A percentile compares a stretch with the other conserved stretches of the same genome.
Evolutionary conservation across 441 rosid species (phyloP).

Genomic region (Erodium moschatum): DNA sequence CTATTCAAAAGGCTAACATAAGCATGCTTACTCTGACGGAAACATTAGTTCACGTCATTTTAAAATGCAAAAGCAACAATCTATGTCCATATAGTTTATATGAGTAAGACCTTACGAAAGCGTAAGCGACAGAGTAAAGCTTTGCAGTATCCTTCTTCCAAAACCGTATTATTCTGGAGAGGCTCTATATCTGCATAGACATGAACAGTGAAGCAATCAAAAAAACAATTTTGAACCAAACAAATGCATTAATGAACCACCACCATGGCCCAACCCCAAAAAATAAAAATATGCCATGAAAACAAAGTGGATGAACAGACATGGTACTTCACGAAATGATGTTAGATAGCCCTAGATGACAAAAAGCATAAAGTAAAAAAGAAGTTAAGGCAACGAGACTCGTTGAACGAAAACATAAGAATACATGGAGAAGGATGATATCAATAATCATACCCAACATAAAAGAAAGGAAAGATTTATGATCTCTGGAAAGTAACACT

Average conservation of each 20-base stretch:
- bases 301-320: not conserved
- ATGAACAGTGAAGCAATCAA: not conserved
- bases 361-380: not conserved
- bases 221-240: not conserved
- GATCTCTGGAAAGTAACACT: not conserved
- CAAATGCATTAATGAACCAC: not conserved
- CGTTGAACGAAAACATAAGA: not conserved
- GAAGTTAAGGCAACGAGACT: not conserved
- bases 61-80: not conserved
- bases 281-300: not conserved
- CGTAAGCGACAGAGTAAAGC: slow-evolving; percentile 87
- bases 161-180: slow-evolving; percentile 48
- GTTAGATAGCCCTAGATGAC: not conserved
- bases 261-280: not conserved
- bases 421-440: not conserved
- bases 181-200: slow-evolving; percentile 71
- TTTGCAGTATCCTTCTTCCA: slow-evolving; percentile 91
- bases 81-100: slow-evolving; percentile 14
- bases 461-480: not conserved
- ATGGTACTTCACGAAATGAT: not conserved
- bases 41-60: not conserved
- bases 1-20: not conserved
- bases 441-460: not conserved
- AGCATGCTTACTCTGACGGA: not conserved
- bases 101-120: slow-evolving; percentile 88